Percentiles rank a stretch among this genome's conserved stretches.
Conservation (phyloP, 2,329 filamentous ascomycete species). For the Clonostachys sp. region DNA sequence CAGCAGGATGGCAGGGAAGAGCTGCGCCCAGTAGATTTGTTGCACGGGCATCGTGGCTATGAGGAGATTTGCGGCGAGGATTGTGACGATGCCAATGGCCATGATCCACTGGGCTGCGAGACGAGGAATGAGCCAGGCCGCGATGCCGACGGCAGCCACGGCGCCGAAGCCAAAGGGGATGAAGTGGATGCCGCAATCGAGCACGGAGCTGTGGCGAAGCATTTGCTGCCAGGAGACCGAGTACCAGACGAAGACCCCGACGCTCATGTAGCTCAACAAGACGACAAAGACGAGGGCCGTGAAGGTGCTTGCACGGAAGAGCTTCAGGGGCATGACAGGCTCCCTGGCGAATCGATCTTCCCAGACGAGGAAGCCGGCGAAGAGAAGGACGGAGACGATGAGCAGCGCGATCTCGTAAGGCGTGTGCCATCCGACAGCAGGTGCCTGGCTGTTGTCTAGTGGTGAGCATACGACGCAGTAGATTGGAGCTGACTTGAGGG, state of each 20-base stretch:
- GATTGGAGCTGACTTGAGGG: neutral
- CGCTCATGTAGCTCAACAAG: constrained; percentile 39
- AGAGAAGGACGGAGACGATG: constrained; percentile 21
- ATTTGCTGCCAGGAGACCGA: constrained; percentile 35
- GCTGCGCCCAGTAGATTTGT: constrained; percentile 31
- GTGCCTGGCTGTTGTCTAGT: constrained; percentile 22
- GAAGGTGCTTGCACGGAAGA: constrained; percentile 39
- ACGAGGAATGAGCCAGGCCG: constrained; percentile 39
- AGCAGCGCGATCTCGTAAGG: constrained; percentile 34
- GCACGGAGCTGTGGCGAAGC: constrained; percentile 30
- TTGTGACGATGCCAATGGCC: constrained; percentile 27
- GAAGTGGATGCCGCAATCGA: constrained; percentile 27
- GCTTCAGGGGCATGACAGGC: constrained; percentile 38
- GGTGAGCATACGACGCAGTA: constrained; percentile 10
- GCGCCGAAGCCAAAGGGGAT: constrained; percentile 34
- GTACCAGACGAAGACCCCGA: constrained; percentile 43
- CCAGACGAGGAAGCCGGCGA: constrained; percentile 30
- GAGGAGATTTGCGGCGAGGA: constrained; percentile 10
- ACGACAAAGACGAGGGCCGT: constrained; percentile 33
- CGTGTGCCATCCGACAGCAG: constrained; percentile 34
- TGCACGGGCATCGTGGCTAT: constrained; percentile 36
- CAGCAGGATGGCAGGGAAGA: constrained; percentile 30
- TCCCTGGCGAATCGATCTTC: constrained; percentile 28
- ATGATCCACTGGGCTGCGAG: constrained; percentile 42
- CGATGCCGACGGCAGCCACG: constrained; percentile 27